phyloP scores from a whole-genome alignment of 495 filamentous ascomycete genomes.

The Talaromyces ruber region DNA sequence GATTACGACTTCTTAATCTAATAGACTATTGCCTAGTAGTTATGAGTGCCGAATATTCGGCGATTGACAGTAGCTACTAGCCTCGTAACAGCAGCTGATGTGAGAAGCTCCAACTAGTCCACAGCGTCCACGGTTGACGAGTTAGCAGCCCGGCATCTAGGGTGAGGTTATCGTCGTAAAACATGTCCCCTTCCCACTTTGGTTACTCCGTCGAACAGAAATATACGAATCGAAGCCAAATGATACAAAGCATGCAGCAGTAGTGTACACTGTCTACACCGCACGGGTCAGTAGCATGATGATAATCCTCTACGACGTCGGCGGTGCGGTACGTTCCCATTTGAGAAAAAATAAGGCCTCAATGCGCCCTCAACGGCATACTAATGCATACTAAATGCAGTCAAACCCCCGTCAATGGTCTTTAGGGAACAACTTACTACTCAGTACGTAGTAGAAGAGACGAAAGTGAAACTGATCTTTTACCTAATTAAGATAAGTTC shows the following conservation, averaged over 20 bases:
- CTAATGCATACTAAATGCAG: not conserved
- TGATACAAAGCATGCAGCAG: not conserved
- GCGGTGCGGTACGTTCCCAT: not conserved
- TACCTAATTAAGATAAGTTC: not conserved
- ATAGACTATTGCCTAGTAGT: not conserved
- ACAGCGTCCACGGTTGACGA: no score
- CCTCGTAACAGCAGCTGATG: not conserved
- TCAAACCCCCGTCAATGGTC: not conserved
- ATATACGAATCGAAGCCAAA: not conserved
- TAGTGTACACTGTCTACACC: not conserved
- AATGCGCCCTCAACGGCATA: not conserved
- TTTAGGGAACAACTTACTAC: not conserved
- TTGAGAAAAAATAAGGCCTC: not conserved
- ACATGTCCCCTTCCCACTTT: not conserved
- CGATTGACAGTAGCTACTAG: not conserved
- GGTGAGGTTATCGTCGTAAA: not conserved
- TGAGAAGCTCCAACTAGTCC: not conserved
- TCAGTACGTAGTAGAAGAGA: no score
- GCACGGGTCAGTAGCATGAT: not conserved
- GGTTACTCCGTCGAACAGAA: not conserved
- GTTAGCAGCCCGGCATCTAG: not conserved
- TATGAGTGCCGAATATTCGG: not conserved
- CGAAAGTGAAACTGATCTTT: not conserved
- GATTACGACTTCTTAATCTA: not conserved
- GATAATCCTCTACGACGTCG: not conserved